These are phyloP conservation scores for Pseudopithomyces maydicus DNA, from an alignment of 2,329 filamentous ascomycete species.

Conservation along the genomic window DNA sequence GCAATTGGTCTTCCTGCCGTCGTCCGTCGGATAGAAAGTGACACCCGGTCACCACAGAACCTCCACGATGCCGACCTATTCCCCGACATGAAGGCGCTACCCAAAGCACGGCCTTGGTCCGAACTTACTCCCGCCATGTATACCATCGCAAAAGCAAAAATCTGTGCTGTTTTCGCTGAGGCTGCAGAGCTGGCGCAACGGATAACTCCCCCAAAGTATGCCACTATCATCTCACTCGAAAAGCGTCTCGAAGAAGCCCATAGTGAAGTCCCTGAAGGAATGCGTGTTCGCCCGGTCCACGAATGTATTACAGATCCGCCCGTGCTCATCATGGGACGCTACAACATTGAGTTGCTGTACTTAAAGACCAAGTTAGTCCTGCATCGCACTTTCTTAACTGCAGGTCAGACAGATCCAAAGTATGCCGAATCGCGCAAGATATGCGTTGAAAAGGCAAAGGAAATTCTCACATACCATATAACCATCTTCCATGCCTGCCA, in stretches of 20 bases:
- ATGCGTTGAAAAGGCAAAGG: conserved; percentile 55
- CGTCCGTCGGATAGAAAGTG: conserved; percentile 38
- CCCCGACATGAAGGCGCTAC: conserved; percentile 26
- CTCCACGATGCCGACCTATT: conserved; percentile 46
- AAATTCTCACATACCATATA: conserved; percentile 56
- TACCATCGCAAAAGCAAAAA: conserved; percentile 38
- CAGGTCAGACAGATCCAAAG: conserved; percentile 36
- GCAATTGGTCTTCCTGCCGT: conserved; percentile 42
- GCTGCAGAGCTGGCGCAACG: conserved; percentile 47
- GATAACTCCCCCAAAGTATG: conserved; percentile 41
- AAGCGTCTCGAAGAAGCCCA: conserved; percentile 41
- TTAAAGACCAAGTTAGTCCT: conserved; percentile 58
- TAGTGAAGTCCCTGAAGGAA: conserved; percentile 37
- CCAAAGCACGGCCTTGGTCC: conserved; percentile 20
- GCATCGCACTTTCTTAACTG: conserved; percentile 59
- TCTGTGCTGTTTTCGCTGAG: conserved; percentile 45
- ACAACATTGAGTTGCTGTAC: conserved; percentile 58
- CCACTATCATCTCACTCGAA: conserved; percentile 47
- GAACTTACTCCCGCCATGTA: conserved; percentile 41
- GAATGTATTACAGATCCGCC: conserved; percentile 55
- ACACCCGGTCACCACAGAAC: conserved; percentile 44
- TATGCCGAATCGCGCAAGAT: conserved; percentile 51
- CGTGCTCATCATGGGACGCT: conserved; percentile 57
- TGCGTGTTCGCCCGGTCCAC: conserved; percentile 45
- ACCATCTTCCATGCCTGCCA: conserved; percentile 56